These are phyloP conservation scores for Cucurbita moschata DNA, from an alignment of 306 rosid species.

Conservation along the genomic window DNA sequence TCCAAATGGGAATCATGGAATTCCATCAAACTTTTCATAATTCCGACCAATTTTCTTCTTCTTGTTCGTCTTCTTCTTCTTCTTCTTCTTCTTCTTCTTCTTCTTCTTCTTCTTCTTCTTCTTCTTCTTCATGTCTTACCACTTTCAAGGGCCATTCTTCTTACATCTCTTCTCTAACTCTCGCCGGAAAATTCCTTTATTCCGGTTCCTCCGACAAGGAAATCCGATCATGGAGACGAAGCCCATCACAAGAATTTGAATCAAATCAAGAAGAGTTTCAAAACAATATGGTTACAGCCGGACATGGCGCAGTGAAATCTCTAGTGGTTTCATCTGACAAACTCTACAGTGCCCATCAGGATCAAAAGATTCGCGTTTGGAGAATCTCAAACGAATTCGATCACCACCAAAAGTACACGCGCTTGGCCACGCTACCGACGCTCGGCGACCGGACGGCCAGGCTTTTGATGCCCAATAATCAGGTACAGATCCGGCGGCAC, in stretches of 20 bases:
- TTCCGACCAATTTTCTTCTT: conserved; percentile 1
- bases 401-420: conserved; percentile 33
- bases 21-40: conserved; percentile 16
- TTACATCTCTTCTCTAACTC: conserved; percentile 48
- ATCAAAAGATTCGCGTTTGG: conserved; percentile 84
- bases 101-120: conserved; percentile 13
- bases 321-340: conserved; percentile 41
- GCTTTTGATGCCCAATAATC: conserved; percentile 48
- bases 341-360: conserved; percentile 83
- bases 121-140: conserved; percentile 36
- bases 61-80: background rate
- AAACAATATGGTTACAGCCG: conserved; percentile 24
- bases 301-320: conserved; percentile 75
- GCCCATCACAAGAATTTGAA: conserved; percentile 8
- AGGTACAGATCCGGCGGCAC: conserved; percentile 66
- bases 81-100: conserved; percentile 29
- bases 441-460: conserved; percentile 46
- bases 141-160: conserved; percentile 44
- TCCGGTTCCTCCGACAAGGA: conserved; percentile 61
- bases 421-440: conserved; percentile 69
- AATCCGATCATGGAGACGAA: conserved; percentile 42
- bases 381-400: conserved; percentile 17
- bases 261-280: background rate
- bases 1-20: conserved; percentile 44
- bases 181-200: conserved; percentile 46